These are phyloP conservation scores for Xylaria sp. DNA, from an alignment of 2,329 filamentous ascomycete species.

Conservation along the genomic window DNA sequence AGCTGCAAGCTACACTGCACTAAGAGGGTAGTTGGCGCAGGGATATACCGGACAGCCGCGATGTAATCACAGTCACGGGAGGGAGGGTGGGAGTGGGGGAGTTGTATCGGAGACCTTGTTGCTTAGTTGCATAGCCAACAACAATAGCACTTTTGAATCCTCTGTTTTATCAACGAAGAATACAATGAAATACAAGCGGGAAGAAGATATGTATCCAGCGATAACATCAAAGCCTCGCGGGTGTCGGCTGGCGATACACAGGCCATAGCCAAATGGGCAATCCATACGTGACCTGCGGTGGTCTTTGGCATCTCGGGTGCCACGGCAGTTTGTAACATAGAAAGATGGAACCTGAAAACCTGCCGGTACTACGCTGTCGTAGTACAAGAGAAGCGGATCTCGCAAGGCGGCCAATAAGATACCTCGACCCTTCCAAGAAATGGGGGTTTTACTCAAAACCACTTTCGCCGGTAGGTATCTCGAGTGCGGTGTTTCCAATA, in stretches of 20 bases:
- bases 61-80: constrained; percentile 10
- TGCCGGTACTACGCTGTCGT: constrained; percentile 24
- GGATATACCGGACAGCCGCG: constrained; percentile 15
- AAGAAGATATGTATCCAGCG: background rate
- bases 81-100: background rate
- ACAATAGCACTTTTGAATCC: too few species aligned
- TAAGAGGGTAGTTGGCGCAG: background rate
- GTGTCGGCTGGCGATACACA: constrained; percentile 10
- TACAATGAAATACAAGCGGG: too few species aligned
- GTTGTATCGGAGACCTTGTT: constrained; percentile 7
- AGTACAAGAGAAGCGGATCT: constrained; percentile 19
- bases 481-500: background rate
- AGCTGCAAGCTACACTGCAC: background rate
- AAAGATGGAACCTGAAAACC: constrained; percentile 17
- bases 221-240: constrained; percentile 3
- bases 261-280: constrained; percentile 18
- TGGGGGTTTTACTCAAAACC: constrained; percentile 15
- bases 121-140: background rate
- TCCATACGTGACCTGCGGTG: constrained; percentile 28
- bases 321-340: constrained; percentile 22
- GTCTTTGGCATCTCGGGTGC: constrained; percentile 30
- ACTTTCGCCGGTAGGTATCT: constrained; percentile 5
- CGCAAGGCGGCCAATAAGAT: constrained; percentile 29
- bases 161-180: too few species aligned
- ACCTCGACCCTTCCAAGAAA: background rate